Percentiles rank a stretch among this genome's conserved stretches.
Evolutionary conservation across 208 protist genomes (phyloP).

Genomic region (Trypanosoma theileri): DNA sequence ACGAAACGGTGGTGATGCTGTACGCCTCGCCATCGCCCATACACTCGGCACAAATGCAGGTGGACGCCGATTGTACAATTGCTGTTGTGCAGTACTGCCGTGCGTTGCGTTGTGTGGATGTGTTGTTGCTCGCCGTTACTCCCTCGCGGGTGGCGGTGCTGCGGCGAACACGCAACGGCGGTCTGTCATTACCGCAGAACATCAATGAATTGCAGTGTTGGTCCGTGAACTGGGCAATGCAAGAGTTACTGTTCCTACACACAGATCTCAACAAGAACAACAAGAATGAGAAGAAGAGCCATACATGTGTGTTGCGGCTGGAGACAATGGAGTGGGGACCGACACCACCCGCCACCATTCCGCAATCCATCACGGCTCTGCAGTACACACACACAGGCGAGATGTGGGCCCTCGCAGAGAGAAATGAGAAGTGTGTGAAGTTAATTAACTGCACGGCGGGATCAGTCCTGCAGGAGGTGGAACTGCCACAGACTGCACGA

Average conservation of each 20-base stretch:
- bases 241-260: slow-evolving; percentile 10
- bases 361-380: neutral
- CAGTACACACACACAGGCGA: slow-evolving; percentile 6
- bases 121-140: slow-evolving; percentile 2
- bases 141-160: slow-evolving; percentile 2
- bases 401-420: slow-evolving; percentile 2
- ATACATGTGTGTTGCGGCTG: neutral
- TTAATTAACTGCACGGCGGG: neutral
- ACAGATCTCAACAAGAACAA: neutral
- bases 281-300: neutral
- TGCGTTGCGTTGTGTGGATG: neutral
- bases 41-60: neutral
- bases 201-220: neutral
- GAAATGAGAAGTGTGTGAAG: slow-evolving; percentile 1
- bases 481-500: neutral
- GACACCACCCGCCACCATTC: neutral
- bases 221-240: neutral
- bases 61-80: neutral
- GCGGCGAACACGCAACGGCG: slow-evolving; percentile 2
- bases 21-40: neutral
- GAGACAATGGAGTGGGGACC: slow-evolving; percentile 17
- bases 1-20: neutral
- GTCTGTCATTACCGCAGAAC: neutral
- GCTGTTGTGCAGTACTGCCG: slow-evolving; percentile 4
- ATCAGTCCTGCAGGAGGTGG: slow-evolving; percentile 7